Base-by-base conservation (phyloP, 345 rosid genomes). In the Clausena lansium region DNA sequence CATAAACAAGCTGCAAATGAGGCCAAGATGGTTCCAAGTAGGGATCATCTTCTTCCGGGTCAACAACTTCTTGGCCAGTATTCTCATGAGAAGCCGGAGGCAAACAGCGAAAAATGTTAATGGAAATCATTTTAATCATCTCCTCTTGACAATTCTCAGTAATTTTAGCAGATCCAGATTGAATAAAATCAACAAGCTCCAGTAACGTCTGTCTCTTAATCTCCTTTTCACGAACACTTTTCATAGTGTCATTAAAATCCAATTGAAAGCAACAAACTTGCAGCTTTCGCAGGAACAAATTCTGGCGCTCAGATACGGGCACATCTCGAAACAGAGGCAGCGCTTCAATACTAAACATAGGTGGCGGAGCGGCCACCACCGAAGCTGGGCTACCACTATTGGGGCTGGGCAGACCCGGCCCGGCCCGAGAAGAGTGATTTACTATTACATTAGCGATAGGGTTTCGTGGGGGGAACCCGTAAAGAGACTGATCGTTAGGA, bases 21-120 rank as follows among this genome's bases (percentile, higher is more conserved):
- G 94, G 92, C 97, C 98, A 94, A 9, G 90, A 77, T 7, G 97
- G 96, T n/a, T 94, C 98, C 83, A 90, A 78, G 81, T 89, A 92
- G 0, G 91, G 94, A 55, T 94, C 98, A 14, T 94, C 98, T 76
- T 94, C 98, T 59, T 94, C 97, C 0, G 93, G 96, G 81, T 94
- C 97, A 0, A 87, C 71, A 27, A 81, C 80, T 67, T 85, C 94
- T 76, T 92, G 97, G 9, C 97, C 98, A 5, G 96, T 94, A 41
- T 86, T 94, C 77, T 94, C 96, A 10, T 91, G 94, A 50, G 92
- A 85, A 8, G 91, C 85, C 1, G 97, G 96, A 36, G 98, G 98
- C 70, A 92, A 83, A 78, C 91, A 86, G 39, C 94, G 86, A 83
- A 91, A 92, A 63, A 94, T 79, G 77, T 92, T 92, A 28, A 86